Base-by-base conservation (phyloP, 768 basidiomycete species). In the Termitomyces bulborhizus region DNA sequence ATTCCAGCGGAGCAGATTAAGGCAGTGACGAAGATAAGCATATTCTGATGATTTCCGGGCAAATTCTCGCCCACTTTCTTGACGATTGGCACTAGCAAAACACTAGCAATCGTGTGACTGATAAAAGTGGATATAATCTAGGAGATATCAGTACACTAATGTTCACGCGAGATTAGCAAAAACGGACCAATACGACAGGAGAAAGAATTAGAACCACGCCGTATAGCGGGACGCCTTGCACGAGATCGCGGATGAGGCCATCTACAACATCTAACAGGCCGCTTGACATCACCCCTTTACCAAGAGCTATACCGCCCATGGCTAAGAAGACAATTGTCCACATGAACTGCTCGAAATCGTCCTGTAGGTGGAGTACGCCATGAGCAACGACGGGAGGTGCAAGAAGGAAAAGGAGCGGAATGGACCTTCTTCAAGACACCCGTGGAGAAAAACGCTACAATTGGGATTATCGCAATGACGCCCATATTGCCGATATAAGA, bases 241-340 rank as follows among this genome's bases (percentile, higher is more conserved):
- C 80, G 12, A 86, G 65, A 12, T 72, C 63, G 21, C 80, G 76
- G 56, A 93, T 83, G 45, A 79, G 65, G 3, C 64, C 68, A 63
- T 92, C 90, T 72, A 97, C 79, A 46, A 88, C 81, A 16, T 85
- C 81, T 37, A 98, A 76, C 26, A 99, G 76, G 0, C 97, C 97
- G 52, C 92, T 94, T 5, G 90, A 85, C 41, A 82, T 79, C 15
- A 98, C 96, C 5, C 94, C 95, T 63, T 96, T 89, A 53, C 97
- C 97, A 3, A 98, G 81, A 0, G 94, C 93, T 50, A 98, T 95
- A 39, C 97, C 97, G 24, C 96, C 96, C 97, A 98, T 99, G 4
- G 93, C 93, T 56, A 96, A 78, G 73, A 96, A 96, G 27, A 98
- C 93, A 53, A 96, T 93, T 6, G 87, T 87, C 94, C 94, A 96